Conservation (phyloP, 345 rosid species). For the Syzygium aromaticum region DNA sequence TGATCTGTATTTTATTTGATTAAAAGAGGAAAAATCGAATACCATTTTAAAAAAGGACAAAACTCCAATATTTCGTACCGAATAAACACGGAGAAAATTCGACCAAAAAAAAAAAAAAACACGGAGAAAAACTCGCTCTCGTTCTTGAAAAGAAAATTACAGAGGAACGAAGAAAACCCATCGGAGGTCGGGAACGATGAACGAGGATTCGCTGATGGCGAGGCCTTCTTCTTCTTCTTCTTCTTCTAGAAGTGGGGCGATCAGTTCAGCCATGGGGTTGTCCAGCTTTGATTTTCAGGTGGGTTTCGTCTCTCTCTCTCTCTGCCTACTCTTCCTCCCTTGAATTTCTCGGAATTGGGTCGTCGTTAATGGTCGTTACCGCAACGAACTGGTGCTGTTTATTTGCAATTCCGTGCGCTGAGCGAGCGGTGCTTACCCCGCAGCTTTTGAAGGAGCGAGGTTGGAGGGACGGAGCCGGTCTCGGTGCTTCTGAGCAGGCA, state of each 20-base stretch:
- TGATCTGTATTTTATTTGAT: not conserved
- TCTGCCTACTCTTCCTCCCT: not conserved
- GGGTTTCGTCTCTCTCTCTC: not conserved
- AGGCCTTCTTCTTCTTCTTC: not conserved
- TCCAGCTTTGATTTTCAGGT: conserved; percentile 16
- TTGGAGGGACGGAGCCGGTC: not conserved
- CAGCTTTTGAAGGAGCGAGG: not conserved
- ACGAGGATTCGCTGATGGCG: not conserved
- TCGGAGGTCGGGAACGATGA: not conserved
- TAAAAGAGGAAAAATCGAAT: not conserved
- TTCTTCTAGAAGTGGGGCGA: not conserved
- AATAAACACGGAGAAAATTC: too few relatives aligned
- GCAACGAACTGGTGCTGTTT: not conserved
- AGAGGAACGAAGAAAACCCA: not conserved
- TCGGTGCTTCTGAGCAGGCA: not conserved
- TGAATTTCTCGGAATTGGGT: not conserved
- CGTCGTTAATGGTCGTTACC: not conserved
- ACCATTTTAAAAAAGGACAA: not conserved
- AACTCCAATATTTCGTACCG: not conserved
- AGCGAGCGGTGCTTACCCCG: not conserved
- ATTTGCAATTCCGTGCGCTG: not conserved
- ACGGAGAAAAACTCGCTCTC: not conserved
- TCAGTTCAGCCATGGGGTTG: conserved; percentile 3
- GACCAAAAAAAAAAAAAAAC: too few relatives aligned
- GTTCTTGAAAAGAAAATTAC: not conserved